A percentile compares a stretch with the other conserved stretches of the same genome.
phyloP scores from a whole-genome alignment of 1,284 basidiomycete genomes.

The Amylostereum chailletii region DNA sequence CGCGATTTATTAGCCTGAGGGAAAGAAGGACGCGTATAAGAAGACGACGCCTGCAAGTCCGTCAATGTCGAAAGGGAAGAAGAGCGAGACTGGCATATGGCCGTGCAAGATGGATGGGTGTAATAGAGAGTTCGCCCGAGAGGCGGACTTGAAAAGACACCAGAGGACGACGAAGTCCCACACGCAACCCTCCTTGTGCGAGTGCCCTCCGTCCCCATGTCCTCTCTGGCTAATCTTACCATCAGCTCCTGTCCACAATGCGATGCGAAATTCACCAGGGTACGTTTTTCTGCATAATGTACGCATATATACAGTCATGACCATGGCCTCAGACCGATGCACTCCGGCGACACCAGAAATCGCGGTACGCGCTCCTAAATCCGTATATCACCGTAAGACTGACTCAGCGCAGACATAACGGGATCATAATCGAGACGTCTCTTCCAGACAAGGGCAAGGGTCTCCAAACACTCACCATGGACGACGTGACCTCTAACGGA shows the following conservation, averaged over 20 bases:
- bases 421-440: slow-evolving; percentile 49
- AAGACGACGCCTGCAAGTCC: slow-evolving; percentile 21
- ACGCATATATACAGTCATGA: slow-evolving; percentile 1
- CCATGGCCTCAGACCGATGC: slow-evolving; percentile 23
- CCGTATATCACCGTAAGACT: slow-evolving; percentile 3
- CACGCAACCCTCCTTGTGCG: slow-evolving; percentile 62
- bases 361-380: slow-evolving; percentile 36
- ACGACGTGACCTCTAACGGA: slow-evolving; percentile 22
- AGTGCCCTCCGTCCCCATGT: slow-evolving; percentile 14
- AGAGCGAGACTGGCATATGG: slow-evolving; percentile 47
- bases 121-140: slow-evolving; percentile 68
- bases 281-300: slow-evolving; percentile 26
- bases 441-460: slow-evolving; percentile 20
- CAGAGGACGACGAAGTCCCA: slow-evolving; percentile 69
- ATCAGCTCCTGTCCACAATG: slow-evolving; percentile 64
- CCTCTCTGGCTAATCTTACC: slow-evolving; percentile 8
- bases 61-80: slow-evolving; percentile 32
- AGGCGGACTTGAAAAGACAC: slow-evolving; percentile 71
- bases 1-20: slow-evolving; percentile 25
- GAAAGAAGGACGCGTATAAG: slow-evolving; percentile 39
- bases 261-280: slow-evolving; percentile 67
- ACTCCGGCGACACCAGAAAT: slow-evolving; percentile 31
- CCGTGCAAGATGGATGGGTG: slow-evolving; percentile 71
- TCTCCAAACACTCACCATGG: slow-evolving; percentile 21
- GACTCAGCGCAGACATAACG: slow-evolving; percentile 45